phyloP scores from a whole-genome alignment of 2,329 filamentous ascomycete species.

The Sporothrix brunneoviolacea region DNA sequence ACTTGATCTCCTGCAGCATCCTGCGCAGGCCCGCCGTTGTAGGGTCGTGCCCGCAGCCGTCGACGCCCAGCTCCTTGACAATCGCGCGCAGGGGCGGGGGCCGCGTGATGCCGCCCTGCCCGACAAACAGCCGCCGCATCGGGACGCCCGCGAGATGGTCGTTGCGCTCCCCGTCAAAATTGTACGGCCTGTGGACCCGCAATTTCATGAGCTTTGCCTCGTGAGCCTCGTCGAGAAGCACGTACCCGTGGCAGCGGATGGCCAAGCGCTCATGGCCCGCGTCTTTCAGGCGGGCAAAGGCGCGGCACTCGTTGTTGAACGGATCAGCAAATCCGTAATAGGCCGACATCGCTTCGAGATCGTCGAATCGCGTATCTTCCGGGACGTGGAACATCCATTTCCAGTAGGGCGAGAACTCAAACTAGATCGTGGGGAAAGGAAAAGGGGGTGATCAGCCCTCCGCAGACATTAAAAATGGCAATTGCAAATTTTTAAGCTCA shows the following conservation, averaged over 20 bases:
- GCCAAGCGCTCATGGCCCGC: slow-evolving; percentile 21
- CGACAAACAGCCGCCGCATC: no score
- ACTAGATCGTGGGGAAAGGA: background rate
- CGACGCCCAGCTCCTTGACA: slow-evolving; percentile 20
- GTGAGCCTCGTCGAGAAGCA: slow-evolving; percentile 21
- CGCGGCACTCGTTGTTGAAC: slow-evolving; percentile 23
- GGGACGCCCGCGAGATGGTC: no score
- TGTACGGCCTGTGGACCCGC: slow-evolving; percentile 6
- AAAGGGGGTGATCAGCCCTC: no score
- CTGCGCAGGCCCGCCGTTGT: slow-evolving; percentile 3
- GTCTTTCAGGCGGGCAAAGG: slow-evolving; percentile 25
- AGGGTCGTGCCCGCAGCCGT: background rate
- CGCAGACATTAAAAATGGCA: no score
- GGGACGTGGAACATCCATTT: no score
- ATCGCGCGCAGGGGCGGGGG: slow-evolving; percentile 20
- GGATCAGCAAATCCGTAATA: slow-evolving; percentile 23
- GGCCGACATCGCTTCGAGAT: slow-evolving; percentile 15
- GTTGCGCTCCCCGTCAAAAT: no score
- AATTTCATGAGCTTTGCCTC: slow-evolving; percentile 8
- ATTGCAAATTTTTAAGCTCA: slow-evolving; percentile 1
- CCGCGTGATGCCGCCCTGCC: no score
- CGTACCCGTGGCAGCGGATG: slow-evolving; percentile 23
- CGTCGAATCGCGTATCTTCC: background rate
- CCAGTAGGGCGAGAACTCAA: background rate
- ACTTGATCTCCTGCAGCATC: slow-evolving; percentile 11